These are phyloP conservation scores for Aureococcus anophagefferens DNA, from an alignment of 108 stramenopile species.

Conservation along the genomic window DNA sequence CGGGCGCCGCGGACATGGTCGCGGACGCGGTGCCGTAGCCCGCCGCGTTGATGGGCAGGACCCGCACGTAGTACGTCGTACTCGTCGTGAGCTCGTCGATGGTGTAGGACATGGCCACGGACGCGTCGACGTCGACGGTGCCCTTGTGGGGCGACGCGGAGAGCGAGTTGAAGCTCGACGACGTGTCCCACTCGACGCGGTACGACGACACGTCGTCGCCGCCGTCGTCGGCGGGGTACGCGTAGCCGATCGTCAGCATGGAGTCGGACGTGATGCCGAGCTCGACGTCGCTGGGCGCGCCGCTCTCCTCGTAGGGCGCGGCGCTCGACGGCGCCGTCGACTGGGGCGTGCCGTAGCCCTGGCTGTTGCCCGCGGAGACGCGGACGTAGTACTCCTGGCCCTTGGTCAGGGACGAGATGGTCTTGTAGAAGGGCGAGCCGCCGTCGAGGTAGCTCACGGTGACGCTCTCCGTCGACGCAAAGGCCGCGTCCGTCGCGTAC, in stretches of 20 bases:
- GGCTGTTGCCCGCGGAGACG: slow-evolving; percentile 58
- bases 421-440: slow-evolving; percentile 65
- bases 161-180: slow-evolving; percentile 44
- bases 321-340: slow-evolving; percentile 50
- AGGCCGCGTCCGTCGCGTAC: slow-evolving; percentile 47
- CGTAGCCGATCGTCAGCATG: slow-evolving; percentile 64
- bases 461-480: slow-evolving; percentile 26
- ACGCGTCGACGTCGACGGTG: slow-evolving; percentile 39
- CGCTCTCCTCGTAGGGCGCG: slow-evolving; percentile 59
- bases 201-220: slow-evolving; percentile 61
- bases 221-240: slow-evolving; percentile 47
- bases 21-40: slow-evolving; percentile 37
- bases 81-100: slow-evolving; percentile 39
- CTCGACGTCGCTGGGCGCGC: slow-evolving; percentile 51
- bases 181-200: slow-evolving; percentile 68
- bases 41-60: slow-evolving; percentile 54
- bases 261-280: slow-evolving; percentile 58
- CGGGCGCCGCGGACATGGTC: slow-evolving; percentile 36
- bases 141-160: slow-evolving; percentile 53
- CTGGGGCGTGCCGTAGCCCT: slow-evolving; percentile 60
- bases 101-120: slow-evolving; percentile 34
- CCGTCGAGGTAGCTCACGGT: slow-evolving; percentile 46
- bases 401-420: slow-evolving; percentile 45
- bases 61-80: slow-evolving; percentile 50
- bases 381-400: slow-evolving; percentile 62